phyloP scores from a whole-genome alignment of 1,139 yeast species.

The Diutina siamensis region DNA sequence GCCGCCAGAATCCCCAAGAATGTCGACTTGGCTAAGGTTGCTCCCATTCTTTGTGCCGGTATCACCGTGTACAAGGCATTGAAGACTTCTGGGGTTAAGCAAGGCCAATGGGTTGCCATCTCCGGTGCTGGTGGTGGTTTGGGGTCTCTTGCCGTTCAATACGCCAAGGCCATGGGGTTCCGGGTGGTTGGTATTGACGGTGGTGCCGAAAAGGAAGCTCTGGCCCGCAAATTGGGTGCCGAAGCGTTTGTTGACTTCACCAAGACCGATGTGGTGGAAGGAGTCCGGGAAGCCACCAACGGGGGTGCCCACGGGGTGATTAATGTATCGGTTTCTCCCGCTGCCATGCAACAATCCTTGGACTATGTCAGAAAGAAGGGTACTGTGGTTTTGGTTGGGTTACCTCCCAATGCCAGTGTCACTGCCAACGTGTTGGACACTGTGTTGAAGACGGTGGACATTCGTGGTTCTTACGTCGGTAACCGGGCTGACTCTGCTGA shows the following conservation, averaged over 20 bases:
- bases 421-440: conserved; percentile 10
- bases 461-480: conserved; percentile 12
- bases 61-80: conserved; percentile 13
- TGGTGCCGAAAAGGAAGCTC: conserved; percentile 11
- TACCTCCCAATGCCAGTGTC: conserved; percentile 12
- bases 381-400: conserved; percentile 12
- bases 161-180: conserved; percentile 12
- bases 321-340: conserved; percentile 12
- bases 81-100: conserved; percentile 11
- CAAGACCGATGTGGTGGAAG: conserved; percentile 10
- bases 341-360: conserved; percentile 11
- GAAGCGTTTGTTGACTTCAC: conserved; percentile 12
- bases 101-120: conserved; percentile 12
- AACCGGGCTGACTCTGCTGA: conserved; percentile 13
- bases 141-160: conserved; percentile 12
- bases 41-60: conserved; percentile 13
- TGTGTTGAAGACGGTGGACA: conserved; percentile 10
- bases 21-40: conserved; percentile 11
- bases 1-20: conserved; percentile 12
- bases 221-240: conserved; percentile 10
- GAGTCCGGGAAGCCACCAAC: conserved; percentile 10
- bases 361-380: conserved; percentile 11
- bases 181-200: conserved; percentile 12
- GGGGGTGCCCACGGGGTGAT: conserved; percentile 13
- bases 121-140: conserved; percentile 13